phyloP scores from a whole-genome alignment of 768 basidiomycete species.

The Terana coerulea region DNA sequence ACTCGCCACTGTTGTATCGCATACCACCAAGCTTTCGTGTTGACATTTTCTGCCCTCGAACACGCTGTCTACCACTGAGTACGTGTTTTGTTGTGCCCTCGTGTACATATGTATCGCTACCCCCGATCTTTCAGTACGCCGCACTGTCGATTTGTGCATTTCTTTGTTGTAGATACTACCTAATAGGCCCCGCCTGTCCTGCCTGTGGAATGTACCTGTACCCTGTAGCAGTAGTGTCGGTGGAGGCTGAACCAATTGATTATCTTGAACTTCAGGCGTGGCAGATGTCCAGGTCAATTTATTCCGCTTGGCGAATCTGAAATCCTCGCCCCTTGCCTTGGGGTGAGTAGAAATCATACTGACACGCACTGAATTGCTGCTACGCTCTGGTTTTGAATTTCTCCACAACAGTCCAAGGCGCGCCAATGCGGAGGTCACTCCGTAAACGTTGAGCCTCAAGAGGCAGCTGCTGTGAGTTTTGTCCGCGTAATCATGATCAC shows the following conservation, averaged over 20 bases:
- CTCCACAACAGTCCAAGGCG: too few species aligned
- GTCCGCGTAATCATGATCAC: too few species aligned
- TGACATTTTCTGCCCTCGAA: not conserved
- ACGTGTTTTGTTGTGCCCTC: not conserved
- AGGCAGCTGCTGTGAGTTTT: too few species aligned
- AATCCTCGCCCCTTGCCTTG: too few species aligned
- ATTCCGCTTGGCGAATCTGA: too few species aligned
- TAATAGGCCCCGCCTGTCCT: not conserved
- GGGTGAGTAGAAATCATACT: too few species aligned
- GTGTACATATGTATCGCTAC: not conserved
- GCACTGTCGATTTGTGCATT: not conserved
- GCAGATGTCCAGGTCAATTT: too few species aligned
- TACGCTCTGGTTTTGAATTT: too few species aligned
- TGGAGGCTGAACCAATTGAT: not conserved
- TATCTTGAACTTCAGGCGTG: too few species aligned
- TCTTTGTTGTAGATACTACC: not conserved
- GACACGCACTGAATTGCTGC: too few species aligned
- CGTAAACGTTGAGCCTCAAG: too few species aligned
- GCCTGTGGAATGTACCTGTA: not conserved
- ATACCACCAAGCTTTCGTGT: constrained; percentile 1
- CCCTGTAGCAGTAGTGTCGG: not conserved
- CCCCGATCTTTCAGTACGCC: not conserved
- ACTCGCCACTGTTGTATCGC: constrained; percentile 3
- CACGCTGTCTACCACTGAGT: not conserved
- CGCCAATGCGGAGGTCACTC: too few species aligned